Evolutionary conservation across 2,329 filamentous ascomycete species (phyloP).

Genomic region (Arthrobotrys iridis): DNA sequence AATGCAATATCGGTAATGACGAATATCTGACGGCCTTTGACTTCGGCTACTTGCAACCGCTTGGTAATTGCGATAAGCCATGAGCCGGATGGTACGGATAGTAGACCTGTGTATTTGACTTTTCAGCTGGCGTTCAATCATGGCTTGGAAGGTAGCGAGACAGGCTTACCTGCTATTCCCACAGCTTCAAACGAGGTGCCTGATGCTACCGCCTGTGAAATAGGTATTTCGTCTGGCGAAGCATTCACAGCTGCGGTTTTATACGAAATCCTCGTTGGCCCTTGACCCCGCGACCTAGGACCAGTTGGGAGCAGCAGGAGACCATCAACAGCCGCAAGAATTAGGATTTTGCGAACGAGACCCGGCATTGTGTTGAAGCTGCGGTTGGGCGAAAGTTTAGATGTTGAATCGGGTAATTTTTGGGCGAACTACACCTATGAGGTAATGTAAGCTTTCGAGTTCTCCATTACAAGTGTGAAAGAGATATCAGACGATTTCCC

Average conservation of each 20-base stretch:
- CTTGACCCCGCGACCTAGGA: conserved; percentile 62
- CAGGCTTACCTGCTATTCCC: conserved; percentile 68
- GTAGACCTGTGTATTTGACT: conserved; percentile 70
- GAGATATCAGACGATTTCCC: conserved; percentile 18
- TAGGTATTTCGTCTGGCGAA: conserved; percentile 60
- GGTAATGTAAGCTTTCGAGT: conserved; percentile 21
- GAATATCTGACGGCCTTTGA: conserved; percentile 79
- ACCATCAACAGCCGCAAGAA: conserved; percentile 83
- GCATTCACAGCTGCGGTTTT: conserved; percentile 67
- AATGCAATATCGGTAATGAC: conserved; percentile 87
- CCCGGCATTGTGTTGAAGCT: conserved; percentile 70
- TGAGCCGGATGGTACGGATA: conserved; percentile 77
- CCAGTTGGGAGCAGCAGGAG: conserved; percentile 77
- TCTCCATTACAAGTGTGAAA: background rate
- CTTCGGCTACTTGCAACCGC: conserved; percentile 86
- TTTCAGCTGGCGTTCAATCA: conserved; percentile 12
- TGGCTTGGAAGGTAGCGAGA: background rate
- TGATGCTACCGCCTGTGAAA: conserved; percentile 60
- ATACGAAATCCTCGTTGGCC: conserved; percentile 75
- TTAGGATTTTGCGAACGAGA: conserved; percentile 79
- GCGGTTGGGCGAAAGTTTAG: conserved; percentile 19
- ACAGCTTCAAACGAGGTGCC: conserved; percentile 63
- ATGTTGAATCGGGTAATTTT: conserved; percentile 50
- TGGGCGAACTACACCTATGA: background rate
- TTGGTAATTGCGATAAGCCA: conserved; percentile 88